phyloP scores from a whole-genome alignment of 2,329 filamentous ascomycete genomes.

The Blastomyces parvus region DNA sequence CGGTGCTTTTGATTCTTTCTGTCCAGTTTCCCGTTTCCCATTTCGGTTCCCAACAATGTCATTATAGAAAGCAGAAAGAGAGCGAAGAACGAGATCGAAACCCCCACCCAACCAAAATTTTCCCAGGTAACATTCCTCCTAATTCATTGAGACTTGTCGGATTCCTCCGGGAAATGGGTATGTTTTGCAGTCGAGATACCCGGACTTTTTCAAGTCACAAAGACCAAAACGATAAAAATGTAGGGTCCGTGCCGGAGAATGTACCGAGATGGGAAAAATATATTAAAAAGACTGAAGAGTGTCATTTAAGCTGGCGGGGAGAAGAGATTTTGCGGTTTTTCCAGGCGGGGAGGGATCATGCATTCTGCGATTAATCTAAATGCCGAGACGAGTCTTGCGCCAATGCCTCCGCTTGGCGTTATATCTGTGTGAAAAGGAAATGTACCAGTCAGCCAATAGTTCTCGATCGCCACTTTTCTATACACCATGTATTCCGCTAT shows the following conservation, averaged over 20 bases:
- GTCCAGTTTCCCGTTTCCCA: too few relatives aligned
- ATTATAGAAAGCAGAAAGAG: not conserved
- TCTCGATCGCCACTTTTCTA: not conserved
- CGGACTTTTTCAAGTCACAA: not conserved
- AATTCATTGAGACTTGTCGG: not conserved
- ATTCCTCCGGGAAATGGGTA: not conserved
- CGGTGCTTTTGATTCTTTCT: not conserved
- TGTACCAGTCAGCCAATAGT: not conserved
- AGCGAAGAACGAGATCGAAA: not conserved
- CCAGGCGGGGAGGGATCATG: constrained; percentile 38
- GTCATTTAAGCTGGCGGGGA: not conserved
- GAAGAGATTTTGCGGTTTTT: not conserved
- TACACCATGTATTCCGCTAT: not conserved
- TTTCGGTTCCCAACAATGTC: not conserved
- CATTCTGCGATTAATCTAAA: constrained; percentile 53
- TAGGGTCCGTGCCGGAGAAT: not conserved
- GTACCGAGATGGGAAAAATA: constrained; percentile 2
- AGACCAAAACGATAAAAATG: not conserved
- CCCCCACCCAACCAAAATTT: not conserved
- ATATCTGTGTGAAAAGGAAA: constrained; percentile 56
- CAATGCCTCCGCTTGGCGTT: constrained; percentile 99
- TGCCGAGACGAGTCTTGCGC: constrained; percentile 99
- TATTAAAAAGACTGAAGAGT: not conserved
- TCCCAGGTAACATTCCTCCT: not conserved
- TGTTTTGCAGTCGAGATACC: not conserved